Conservation (phyloP, 2,329 filamentous ascomycete species). For the Ceratocystis smalleyi region DNA sequence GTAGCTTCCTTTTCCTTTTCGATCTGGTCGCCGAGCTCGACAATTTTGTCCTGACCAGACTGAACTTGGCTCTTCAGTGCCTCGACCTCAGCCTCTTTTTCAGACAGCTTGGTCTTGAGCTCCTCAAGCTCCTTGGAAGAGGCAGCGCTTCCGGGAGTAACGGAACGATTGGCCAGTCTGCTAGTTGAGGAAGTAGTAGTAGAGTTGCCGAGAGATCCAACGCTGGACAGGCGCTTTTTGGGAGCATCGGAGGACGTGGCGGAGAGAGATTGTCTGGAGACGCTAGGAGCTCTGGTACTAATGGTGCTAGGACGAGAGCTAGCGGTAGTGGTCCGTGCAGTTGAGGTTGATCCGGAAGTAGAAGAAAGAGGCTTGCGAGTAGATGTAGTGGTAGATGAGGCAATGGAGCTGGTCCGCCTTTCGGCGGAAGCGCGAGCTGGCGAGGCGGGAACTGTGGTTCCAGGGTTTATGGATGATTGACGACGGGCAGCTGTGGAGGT, state of each 20-base stretch:
- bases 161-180: conserved; percentile 21
- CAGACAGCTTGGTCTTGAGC: conserved; percentile 42
- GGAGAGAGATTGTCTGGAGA: conserved; percentile 24
- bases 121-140: conserved; percentile 43
- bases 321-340: conserved; percentile 5
- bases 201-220: conserved; percentile 24
- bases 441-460: conserved; percentile 20
- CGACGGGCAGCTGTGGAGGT: conserved; percentile 24
- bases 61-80: conserved; percentile 41
- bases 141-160: conserved; percentile 24
- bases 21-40: conserved; percentile 38
- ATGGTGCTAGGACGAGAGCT: conserved; percentile 18
- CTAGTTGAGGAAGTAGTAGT: conserved; percentile 27
- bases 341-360: conserved; percentile 1
- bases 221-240: conserved; percentile 43
- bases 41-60: conserved; percentile 39
- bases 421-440: conserved; percentile 23
- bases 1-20: conserved; percentile 27
- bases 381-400: conserved; percentile 24
- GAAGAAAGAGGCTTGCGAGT: conserved; percentile 15
- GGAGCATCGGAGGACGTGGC: conserved; percentile 29
- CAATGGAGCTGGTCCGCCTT: conserved; percentile 24
- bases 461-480: conserved; percentile 22
- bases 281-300: conserved; percentile 22
- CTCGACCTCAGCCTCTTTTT: conserved; percentile 42